A percentile compares a stretch with the other conserved stretches of the same genome.
Conservation (phyloP, 768 basidiomycete species). For the Kwoniella europaea region DNA sequence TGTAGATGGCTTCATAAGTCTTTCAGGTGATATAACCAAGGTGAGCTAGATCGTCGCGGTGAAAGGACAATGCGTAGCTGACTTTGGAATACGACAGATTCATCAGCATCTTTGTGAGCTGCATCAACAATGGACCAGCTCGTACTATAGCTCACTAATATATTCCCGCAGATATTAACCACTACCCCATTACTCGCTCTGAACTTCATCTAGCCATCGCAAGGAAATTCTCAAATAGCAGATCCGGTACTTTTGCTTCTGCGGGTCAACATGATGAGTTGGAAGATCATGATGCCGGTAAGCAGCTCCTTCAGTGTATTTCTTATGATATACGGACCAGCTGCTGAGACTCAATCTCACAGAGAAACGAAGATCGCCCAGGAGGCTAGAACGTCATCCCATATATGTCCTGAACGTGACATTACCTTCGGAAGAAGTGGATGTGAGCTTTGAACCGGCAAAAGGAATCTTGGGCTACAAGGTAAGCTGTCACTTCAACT, state of each 20-base stretch:
- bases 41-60: slow-evolving; percentile 58
- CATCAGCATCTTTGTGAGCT: slow-evolving; percentile 83
- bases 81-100: slow-evolving; percentile 61
- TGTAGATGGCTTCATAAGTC: slow-evolving; percentile 82
- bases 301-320: background rate
- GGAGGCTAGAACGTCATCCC: slow-evolving; percentile 76
- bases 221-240: slow-evolving; percentile 31
- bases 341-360: background rate
- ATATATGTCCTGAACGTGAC: slow-evolving; percentile 81
- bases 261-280: slow-evolving; percentile 19
- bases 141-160: slow-evolving; percentile 10
- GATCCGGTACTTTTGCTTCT: slow-evolving; percentile 27
- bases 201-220: slow-evolving; percentile 40
- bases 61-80: slow-evolving; percentile 9
- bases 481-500: slow-evolving; percentile 60
- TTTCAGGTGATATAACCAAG: slow-evolving; percentile 75
- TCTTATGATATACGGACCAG: background rate
- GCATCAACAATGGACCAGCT: background rate
- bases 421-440: slow-evolving; percentile 70
- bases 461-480: slow-evolving; percentile 72
- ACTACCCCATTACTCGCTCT: slow-evolving; percentile 33
- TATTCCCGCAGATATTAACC: slow-evolving; percentile 38
- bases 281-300: slow-evolving; percentile 13
- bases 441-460: slow-evolving; percentile 79
- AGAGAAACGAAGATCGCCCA: slow-evolving; percentile 69